phyloP scores from a whole-genome alignment of 352 stramenopile genomes.

The Phytophthora boehmeriae region DNA sequence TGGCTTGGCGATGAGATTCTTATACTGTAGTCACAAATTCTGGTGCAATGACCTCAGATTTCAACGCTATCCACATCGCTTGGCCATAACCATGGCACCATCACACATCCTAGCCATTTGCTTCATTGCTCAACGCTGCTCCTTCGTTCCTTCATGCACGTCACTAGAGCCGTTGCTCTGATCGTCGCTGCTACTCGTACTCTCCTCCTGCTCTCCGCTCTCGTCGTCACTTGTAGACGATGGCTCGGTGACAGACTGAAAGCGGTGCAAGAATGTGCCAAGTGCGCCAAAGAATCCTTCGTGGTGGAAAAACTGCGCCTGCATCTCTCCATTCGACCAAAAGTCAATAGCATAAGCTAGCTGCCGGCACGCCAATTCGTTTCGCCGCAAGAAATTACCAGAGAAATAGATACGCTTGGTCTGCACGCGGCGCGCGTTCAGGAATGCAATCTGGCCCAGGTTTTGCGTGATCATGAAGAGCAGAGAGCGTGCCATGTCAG shows the following conservation, averaged over 20 bases:
- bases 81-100: no score
- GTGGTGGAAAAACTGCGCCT: slow-evolving; percentile 94
- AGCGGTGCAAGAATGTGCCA: slow-evolving; percentile 91
- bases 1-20: no score
- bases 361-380: slow-evolving; percentile 91
- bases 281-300: slow-evolving; percentile 98
- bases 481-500: slow-evolving; percentile 94
- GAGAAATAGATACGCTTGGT: slow-evolving; percentile 95
- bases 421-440: slow-evolving; percentile 94
- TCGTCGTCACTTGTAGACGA: slow-evolving; percentile 21
- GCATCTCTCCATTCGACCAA: slow-evolving; percentile 93
- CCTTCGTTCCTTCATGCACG: slow-evolving; percentile 3
- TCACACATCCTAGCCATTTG: no score
- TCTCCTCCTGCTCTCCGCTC: slow-evolving; percentile 3
- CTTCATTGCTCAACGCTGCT: neutral
- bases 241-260: slow-evolving; percentile 18
- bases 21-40: no score
- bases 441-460: slow-evolving; percentile 94
- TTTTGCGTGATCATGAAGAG: slow-evolving; percentile 99
- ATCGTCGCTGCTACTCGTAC: slow-evolving; percentile 4
- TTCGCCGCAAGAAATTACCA: slow-evolving; percentile 97
- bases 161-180: neutral
- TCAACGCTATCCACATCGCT: no score
- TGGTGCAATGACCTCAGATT: no score
- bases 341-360: slow-evolving; percentile 96